Evolutionary conservation across 192 early-diverging fungal species (phyloP).

Genomic region (Piromyces finnis): DNA sequence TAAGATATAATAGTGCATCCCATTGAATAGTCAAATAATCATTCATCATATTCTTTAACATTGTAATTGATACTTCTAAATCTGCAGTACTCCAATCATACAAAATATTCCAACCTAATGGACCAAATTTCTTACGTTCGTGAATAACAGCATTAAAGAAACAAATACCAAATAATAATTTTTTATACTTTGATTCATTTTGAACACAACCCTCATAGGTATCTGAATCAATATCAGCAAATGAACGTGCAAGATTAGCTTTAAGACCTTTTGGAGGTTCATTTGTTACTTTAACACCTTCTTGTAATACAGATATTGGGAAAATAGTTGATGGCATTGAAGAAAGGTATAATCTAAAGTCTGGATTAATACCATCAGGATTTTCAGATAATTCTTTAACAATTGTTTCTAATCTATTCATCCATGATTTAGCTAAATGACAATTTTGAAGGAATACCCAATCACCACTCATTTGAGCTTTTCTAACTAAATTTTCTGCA

Average conservation of each 20-base stretch:
- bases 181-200: conserved; percentile 19
- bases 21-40: conserved; percentile 28
- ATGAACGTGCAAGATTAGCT: conserved; percentile 34
- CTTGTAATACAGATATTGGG: conserved; percentile 33
- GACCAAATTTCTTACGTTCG: conserved; percentile 41
- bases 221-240: conserved; percentile 21
- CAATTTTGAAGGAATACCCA: conserved; percentile 50
- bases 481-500: conserved; percentile 31
- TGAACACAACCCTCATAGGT: not conserved
- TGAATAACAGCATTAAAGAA: conserved; percentile 48
- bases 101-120: conserved; percentile 31
- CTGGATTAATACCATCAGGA: conserved; percentile 12
- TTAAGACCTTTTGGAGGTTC: conserved; percentile 43
- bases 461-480: conserved; percentile 22
- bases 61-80: conserved; percentile 7
- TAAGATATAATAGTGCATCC: conserved; percentile 28
- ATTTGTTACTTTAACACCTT: conserved; percentile 43
- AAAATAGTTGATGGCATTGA: conserved; percentile 47
- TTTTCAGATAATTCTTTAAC: conserved; percentile 31
- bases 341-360: conserved; percentile 34
- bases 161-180: conserved; percentile 40
- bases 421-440: conserved; percentile 43
- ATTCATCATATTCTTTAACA: conserved; percentile 10
- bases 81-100: conserved; percentile 41
- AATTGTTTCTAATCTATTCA: conserved; percentile 25